Conservation (phyloP, 2,329 filamentous ascomycete species). For the Fusarium buharicum region DNA sequence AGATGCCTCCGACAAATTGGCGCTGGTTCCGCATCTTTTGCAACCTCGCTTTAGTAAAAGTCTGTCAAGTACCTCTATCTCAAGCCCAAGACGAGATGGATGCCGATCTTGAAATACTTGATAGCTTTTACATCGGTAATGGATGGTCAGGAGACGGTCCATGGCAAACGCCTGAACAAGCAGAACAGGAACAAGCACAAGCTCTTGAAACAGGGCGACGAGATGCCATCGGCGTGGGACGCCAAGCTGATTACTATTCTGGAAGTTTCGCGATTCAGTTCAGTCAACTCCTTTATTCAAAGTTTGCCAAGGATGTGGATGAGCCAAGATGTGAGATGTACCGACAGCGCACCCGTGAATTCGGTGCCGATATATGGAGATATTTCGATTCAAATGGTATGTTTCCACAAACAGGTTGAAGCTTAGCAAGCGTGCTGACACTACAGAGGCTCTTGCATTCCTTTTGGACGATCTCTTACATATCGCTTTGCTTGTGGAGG, state of each 20-base stretch:
- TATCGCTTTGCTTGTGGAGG: constrained; percentile 63
- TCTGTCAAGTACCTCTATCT: constrained; percentile 51
- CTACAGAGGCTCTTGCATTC: constrained; percentile 58
- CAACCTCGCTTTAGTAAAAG: constrained; percentile 58
- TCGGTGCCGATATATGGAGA: constrained; percentile 56
- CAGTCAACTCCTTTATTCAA: constrained; percentile 58
- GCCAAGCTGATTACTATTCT: constrained; percentile 64
- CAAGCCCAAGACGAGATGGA: constrained; percentile 53
- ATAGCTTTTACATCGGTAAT: constrained; percentile 56
- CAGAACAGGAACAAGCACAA: constrained; percentile 8
- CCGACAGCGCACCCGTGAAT: constrained; percentile 53
- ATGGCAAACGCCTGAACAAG: constrained; percentile 49
- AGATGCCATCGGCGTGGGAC: constrained; percentile 39
- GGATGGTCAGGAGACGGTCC: constrained; percentile 61
- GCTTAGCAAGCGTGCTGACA: fast-evolving
- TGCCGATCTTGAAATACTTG: constrained; percentile 55
- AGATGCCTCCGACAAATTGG: constrained; percentile 62
- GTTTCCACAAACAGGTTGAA: not conserved
- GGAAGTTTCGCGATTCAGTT: constrained; percentile 66
- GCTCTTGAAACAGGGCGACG: constrained; percentile 32
- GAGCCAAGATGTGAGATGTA: constrained; percentile 51
- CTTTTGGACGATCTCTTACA: constrained; percentile 62
- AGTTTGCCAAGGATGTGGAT: constrained; percentile 56
- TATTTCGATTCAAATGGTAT: constrained; percentile 60
- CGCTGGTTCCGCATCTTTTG: constrained; percentile 63